Base-by-base conservation (phyloP, 257 asterid genomes). In the Nicotiana noctiflora region DNA sequence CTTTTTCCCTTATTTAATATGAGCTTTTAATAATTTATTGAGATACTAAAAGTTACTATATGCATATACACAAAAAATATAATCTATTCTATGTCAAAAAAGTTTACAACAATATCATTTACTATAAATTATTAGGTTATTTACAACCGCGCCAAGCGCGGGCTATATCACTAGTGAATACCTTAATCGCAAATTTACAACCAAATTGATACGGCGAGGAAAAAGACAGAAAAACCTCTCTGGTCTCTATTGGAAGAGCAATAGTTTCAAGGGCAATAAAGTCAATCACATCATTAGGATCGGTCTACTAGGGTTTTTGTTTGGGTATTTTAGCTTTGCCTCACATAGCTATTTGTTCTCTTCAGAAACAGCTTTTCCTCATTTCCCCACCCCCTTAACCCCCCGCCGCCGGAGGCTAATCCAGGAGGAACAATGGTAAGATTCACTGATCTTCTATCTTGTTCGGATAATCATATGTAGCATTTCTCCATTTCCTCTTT, bases 301-400 rank as follows among this genome's bases (percentile, higher is more conserved):
- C n/a, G 59, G 25, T 13, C 13, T 8, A 59, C 75, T 85, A 80
- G 90, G 90, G 90, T 84, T 85, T 85, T 80, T 17, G 52, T 17
- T 19, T 46, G 6, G 64, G 62, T 84, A 82, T 81, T 83, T 80
- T 49, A 83, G 72, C 44, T 52, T 34, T 46, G n/a, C 80, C 21
- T 19, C 27, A 11, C 75, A 31, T 25, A 7, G 8, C 27, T 66
- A 29, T 17, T 8, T 66, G 52, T 32, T 75, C 79, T 52, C 27
- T 51, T 34, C 55, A 0, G 49, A 1, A 61, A 15, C 84, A 17
- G 29, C 19, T 2, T 34, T 31, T 32, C 6, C 49, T 77, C 70
- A 29, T 57, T 31, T 19, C 29, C 74, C 57, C n/a, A 29, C 67
- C 8, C 34, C 34, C 34, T 31, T 4, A 31, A 31, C 34, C 34